Base-by-base conservation (phyloP, 768 basidiomycete genomes). In the Boletus pseudopeckii region DNA sequence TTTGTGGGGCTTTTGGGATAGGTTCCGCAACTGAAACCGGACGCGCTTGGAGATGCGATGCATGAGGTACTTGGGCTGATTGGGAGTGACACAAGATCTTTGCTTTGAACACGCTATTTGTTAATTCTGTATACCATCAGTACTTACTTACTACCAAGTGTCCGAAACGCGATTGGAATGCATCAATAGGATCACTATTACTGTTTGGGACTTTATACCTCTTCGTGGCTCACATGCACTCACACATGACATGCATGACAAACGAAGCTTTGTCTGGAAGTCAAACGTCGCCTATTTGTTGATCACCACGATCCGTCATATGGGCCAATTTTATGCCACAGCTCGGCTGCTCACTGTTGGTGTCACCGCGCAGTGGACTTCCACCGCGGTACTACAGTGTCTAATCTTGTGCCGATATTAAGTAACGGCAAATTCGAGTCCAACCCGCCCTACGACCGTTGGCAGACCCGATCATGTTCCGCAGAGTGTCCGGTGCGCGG, bases 21-120 rank as follows among this genome's bases (percentile, higher is more conserved):
- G 68, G 42, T 69, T 30, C 56, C 68, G 8, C 68, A 69, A 18
- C 26, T 71, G 43, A 63, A 69, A 53, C 68, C 68, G 7, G 68
- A 71, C 9, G 57, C 1, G 26, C 57, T 69, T 5, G 68, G 58
- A 3, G 62, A 69, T 43, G 51, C 47, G 41, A 50, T 71, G 9
- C 54, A 63, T n/a, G 62, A 71, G 13, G 54, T 71, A 13, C 54
- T 71, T 20, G 34, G 47, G 18, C 3, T 47, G n/a, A 49, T 60
- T 53, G 60, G 55, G 41, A 53, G 50, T 11, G 18, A 14, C 2
- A 17, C 37, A 9, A 56, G 37, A 26, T 53, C 65, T 18, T 45
- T 54, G 34, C 60, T 67, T 34, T 67, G 41, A 57, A 39, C n/a
- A 14, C 14, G 6, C 22, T 20, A 11, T 20, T 32, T 14, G 17